A percentile compares a stretch with the other conserved stretches of the same genome.
These are phyloP conservation scores for Fonticula alba DNA, from an alignment of 78 protist genomes.

Conservation along the genomic window DNA sequence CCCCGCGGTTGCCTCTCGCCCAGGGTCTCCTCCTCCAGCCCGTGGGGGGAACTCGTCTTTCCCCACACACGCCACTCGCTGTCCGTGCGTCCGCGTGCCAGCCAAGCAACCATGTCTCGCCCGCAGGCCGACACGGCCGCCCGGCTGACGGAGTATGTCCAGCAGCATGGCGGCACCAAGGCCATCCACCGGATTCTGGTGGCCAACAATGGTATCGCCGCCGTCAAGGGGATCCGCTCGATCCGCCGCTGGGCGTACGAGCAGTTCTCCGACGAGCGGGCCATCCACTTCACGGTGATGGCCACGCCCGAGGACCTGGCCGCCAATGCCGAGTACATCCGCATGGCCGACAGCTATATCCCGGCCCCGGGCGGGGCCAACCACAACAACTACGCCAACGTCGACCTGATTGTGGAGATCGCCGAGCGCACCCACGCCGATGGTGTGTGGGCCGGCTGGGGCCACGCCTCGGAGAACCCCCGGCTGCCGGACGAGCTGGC, in stretches of 20 bases:
- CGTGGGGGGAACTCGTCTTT: too few relatives aligned
- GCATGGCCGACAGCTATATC: conserved; percentile 72
- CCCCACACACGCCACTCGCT: too few relatives aligned
- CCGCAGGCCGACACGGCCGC: too few relatives aligned
- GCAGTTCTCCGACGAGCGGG: conserved; percentile 55
- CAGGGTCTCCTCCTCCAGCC: too few relatives aligned
- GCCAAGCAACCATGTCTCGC: too few relatives aligned
- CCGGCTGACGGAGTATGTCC: conserved; percentile 11
- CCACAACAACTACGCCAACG: conserved; percentile 90
- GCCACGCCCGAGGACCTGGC: conserved; percentile 86
- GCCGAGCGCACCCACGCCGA: conserved; percentile 35
- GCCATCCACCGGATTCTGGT: conserved; percentile 37
- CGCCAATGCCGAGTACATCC: conserved; percentile 85
- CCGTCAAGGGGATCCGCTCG: conserved; percentile 85
- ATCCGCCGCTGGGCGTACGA: conserved; percentile 76
- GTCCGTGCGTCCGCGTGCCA: too few relatives aligned
- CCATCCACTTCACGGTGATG: conserved; percentile 63
- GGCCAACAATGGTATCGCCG: conserved; percentile 94
- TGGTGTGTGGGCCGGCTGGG: conserved; percentile 98
- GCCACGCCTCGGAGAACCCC: conserved; percentile 95
- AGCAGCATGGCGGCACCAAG: conserved; percentile 1
- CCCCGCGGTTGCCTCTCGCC: too few relatives aligned
- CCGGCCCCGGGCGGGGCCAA: conserved; percentile 87
- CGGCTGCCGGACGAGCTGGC: conserved; percentile 53
- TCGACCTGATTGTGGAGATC: conserved; percentile 70